phyloP scores from a whole-genome alignment of 371 early-diverging fungal genomes.

The Mucor plumbeus region DNA sequence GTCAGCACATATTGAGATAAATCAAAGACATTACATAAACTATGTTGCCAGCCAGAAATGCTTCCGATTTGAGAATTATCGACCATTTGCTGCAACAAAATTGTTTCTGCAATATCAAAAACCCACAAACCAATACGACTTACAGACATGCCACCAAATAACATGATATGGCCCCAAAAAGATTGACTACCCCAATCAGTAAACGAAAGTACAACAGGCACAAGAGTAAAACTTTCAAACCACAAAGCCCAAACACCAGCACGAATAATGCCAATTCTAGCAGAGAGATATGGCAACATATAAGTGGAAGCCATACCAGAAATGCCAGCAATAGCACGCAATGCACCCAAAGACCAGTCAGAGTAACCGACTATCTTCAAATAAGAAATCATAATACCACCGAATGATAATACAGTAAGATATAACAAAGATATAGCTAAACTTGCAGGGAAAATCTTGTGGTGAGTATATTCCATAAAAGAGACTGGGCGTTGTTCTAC shows the following conservation, averaged over 20 bases:
- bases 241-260: constrained; percentile 8
- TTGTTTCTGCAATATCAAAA: constrained; percentile 11
- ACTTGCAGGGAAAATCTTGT: constrained; percentile 8
- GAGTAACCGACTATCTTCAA: constrained; percentile 5
- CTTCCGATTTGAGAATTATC: constrained; percentile 8
- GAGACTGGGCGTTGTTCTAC: neutral
- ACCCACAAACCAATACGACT: constrained; percentile 9
- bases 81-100: constrained; percentile 4
- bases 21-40: constrained; percentile 4
- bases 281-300: constrained; percentile 5
- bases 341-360: constrained; percentile 2
- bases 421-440: neutral
- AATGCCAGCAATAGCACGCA: constrained; percentile 5
- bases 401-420: constrained; percentile 9
- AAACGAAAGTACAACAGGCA: neutral
- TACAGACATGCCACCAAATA: constrained; percentile 9
- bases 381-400: constrained; percentile 8
- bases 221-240: neutral
- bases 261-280: constrained; percentile 7
- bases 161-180: neutral
- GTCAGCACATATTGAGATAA: constrained; percentile 8
- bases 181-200: neutral
- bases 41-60: constrained; percentile 12
- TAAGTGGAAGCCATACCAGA: constrained; percentile 7
- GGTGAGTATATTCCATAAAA: neutral